phyloP scores from a whole-genome alignment of 148 eudicot genomes.

The Cornus florida region DNA sequence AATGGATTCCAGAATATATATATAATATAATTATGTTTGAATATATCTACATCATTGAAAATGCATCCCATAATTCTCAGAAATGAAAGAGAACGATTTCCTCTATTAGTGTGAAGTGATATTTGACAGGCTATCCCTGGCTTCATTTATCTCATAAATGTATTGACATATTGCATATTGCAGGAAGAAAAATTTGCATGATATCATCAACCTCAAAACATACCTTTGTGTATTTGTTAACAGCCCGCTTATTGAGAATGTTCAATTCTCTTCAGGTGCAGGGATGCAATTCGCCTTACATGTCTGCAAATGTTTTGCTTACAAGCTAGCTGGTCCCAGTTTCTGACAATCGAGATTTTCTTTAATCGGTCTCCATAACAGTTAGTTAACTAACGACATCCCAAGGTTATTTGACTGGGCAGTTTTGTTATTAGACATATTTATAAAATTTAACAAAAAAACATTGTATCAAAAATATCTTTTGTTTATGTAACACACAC shows the following conservation, averaged over 20 bases:
- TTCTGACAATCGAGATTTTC: not conserved
- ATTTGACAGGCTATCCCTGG: not conserved
- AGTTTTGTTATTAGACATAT: not conserved
- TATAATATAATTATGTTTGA: not conserved
- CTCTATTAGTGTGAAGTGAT: not conserved
- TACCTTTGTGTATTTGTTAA: not conserved
- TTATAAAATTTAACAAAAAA: not conserved
- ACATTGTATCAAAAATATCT: too few species aligned
- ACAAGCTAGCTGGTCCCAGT: constrained; percentile 20
- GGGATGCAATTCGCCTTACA: constrained; percentile 80
- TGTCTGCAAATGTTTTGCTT: constrained; percentile 69
- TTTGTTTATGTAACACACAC: not conserved
- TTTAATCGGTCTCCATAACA: too few species aligned
- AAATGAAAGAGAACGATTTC: not conserved
- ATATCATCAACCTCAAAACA: not conserved
- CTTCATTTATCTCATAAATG: not conserved
- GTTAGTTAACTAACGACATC: not conserved
- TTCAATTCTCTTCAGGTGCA: constrained; percentile 48
- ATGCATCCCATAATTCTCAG: not conserved
- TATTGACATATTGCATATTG: not conserved
- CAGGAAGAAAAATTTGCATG: not conserved
- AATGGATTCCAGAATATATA: not conserved
- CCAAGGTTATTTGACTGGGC: not conserved
- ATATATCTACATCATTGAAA: not conserved
- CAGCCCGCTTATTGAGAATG: not conserved